These are phyloP conservation scores for Apiospora pterosperma DNA, from an alignment of 2,329 filamentous ascomycete species.

Conservation along the genomic window DNA sequence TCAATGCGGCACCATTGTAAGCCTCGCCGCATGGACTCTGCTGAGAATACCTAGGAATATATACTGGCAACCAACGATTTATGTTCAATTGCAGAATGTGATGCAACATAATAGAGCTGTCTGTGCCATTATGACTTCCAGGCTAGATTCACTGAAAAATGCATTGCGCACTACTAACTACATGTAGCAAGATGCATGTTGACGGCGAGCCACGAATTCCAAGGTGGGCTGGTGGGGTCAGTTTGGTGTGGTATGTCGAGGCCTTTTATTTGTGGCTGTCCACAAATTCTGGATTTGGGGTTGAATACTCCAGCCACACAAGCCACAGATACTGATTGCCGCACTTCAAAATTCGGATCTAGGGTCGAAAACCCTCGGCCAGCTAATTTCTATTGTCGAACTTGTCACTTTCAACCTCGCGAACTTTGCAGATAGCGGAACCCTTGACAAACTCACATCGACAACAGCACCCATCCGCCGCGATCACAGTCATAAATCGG, in stretches of 20 bases:
- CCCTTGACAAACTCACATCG: slow-evolving; percentile 12
- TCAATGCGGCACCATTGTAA: background rate
- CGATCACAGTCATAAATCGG: slow-evolving; percentile 31
- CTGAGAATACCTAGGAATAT: background rate
- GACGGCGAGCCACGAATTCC: too few species aligned
- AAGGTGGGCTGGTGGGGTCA: background rate
- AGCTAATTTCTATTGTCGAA: slow-evolving; percentile 1
- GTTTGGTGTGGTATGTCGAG: background rate
- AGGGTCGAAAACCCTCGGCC: slow-evolving; percentile 2
- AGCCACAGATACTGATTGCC: slow-evolving; percentile 2
- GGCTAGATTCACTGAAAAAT: background rate
- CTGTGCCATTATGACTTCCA: background rate
- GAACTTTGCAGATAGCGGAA: slow-evolving; percentile 3
- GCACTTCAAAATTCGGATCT: slow-evolving; percentile 3
- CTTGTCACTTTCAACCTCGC: slow-evolving; percentile 2
- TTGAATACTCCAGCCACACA: background rate
- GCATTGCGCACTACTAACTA: background rate
- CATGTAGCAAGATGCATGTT: background rate
- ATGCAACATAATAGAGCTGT: too few species aligned
- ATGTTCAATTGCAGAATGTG: background rate
- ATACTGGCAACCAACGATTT: background rate
- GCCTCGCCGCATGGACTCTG: background rate
- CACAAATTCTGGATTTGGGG: background rate
- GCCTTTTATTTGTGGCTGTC: background rate
- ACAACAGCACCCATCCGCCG: slow-evolving; percentile 24